Conservation (phyloP, 306 rosid species). For the Castanea mollissima region DNA sequence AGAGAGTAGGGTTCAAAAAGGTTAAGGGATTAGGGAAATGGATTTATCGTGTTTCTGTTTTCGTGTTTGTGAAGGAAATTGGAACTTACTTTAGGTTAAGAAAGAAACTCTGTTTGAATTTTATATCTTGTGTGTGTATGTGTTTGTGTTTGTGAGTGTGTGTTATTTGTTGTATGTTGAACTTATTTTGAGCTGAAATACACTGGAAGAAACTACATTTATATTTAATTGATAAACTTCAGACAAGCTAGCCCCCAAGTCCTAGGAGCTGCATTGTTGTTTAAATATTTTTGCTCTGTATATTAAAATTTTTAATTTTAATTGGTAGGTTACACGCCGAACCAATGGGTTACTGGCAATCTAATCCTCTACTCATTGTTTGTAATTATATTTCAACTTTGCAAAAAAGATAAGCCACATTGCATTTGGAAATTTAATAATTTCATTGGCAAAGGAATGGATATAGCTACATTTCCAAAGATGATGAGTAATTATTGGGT, state of each 20-base stretch:
- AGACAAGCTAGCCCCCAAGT: not conserved
- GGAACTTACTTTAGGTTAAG: not conserved
- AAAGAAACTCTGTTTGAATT: too few species aligned
- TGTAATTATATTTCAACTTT: too few species aligned
- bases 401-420: too few species aligned
- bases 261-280: not conserved
- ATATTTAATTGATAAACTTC: not conserved
- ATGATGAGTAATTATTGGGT: too few species aligned
- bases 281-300: not conserved
- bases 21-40: not conserved
- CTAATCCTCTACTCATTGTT: too few species aligned
- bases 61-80: not conserved
- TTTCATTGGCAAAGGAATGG: not conserved
- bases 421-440: not conserved
- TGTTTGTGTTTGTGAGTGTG: too few species aligned
- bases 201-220: not conserved
- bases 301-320: not conserved
- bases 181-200: not conserved
- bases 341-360: too few species aligned
- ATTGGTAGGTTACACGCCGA: too few species aligned
- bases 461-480: not conserved
- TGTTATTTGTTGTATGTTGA: too few species aligned
- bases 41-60: not conserved
- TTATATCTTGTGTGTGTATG: too few species aligned
- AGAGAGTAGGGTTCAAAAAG: not conserved